Conservation (phyloP, 2,329 filamentous ascomycete species). For the Exserohilum rostratum region DNA sequence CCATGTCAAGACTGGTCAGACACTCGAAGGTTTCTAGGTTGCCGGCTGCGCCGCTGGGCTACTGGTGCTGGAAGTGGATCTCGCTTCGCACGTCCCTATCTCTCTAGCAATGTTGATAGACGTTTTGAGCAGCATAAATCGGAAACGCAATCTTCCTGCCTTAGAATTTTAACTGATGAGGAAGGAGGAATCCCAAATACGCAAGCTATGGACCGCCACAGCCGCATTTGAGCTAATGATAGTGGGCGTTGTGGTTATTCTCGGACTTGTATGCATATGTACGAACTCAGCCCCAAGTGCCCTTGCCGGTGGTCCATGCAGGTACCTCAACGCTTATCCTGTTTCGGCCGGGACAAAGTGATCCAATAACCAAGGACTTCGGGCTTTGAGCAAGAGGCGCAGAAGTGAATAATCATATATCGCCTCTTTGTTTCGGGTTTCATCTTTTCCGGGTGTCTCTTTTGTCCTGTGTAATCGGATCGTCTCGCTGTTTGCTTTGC, state of each 20-base stretch:
- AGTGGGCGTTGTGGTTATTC: slow-evolving; percentile 35
- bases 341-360: slow-evolving; percentile 28
- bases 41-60: slow-evolving; percentile 4
- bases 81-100: slow-evolving; percentile 1
- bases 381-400: slow-evolving; percentile 30
- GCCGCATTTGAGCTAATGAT: slow-evolving; percentile 36
- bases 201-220: slow-evolving; percentile 17
- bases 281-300: slow-evolving; percentile 42
- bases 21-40: not conserved
- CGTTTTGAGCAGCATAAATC: slow-evolving; percentile 5
- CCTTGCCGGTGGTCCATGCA: slow-evolving; percentile 21
- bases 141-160: slow-evolving; percentile 7
- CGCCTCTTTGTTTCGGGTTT: slow-evolving; percentile 34
- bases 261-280: slow-evolving; percentile 28
- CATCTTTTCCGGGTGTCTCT: slow-evolving; percentile 24
- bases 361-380: slow-evolving; percentile 21
- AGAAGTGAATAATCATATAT: slow-evolving; percentile 29
- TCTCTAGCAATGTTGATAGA: slow-evolving; percentile 7
- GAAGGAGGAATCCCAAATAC: slow-evolving; percentile 5
- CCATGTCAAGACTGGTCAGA: not conserved
- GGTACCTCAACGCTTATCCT: slow-evolving; percentile 24
- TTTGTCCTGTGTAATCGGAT: slow-evolving; percentile 11
- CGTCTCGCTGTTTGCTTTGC: slow-evolving; percentile 17
- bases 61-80: slow-evolving; percentile 1
- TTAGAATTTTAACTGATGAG: slow-evolving; percentile 1